phyloP scores from a whole-genome alignment of 2,329 filamentous ascomycete genomes.

The Botrytis hyacinthi region DNA sequence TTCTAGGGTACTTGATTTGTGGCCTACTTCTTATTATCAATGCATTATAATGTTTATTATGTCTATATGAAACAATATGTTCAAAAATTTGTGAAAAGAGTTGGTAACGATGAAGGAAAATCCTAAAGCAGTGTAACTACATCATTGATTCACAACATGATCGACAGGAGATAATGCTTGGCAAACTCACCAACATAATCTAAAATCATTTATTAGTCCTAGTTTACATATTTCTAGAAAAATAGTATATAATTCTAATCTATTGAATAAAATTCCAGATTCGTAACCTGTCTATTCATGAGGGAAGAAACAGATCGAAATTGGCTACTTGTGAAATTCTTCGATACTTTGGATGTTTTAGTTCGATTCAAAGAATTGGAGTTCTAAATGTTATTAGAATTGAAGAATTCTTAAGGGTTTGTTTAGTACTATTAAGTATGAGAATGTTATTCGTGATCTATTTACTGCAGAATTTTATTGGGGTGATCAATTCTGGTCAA shows the following conservation, averaged over 20 bases:
- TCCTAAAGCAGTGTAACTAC: background rate
- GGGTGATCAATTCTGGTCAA: no score
- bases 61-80: background rate
- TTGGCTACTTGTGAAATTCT: background rate
- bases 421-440: no score
- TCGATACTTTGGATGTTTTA: background rate
- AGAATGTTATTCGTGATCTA: no score
- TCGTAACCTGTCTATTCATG: background rate
- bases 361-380: background rate
- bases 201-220: no score
- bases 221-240: no score
- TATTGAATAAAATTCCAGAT: background rate
- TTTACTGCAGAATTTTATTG: no score
- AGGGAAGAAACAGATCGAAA: rapidly evolving
- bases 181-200: background rate
- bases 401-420: no score
- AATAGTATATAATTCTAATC: background rate
- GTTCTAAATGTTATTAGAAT: no score
- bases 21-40: no score
- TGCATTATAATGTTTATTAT: rapidly evolving
- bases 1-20: no score
- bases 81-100: background rate
- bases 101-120: background rate
- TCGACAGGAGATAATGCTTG: background rate
- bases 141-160: background rate